phyloP scores from a whole-genome alignment of 768 basidiomycete genomes.

The Leccinellum rugosiceps region DNA sequence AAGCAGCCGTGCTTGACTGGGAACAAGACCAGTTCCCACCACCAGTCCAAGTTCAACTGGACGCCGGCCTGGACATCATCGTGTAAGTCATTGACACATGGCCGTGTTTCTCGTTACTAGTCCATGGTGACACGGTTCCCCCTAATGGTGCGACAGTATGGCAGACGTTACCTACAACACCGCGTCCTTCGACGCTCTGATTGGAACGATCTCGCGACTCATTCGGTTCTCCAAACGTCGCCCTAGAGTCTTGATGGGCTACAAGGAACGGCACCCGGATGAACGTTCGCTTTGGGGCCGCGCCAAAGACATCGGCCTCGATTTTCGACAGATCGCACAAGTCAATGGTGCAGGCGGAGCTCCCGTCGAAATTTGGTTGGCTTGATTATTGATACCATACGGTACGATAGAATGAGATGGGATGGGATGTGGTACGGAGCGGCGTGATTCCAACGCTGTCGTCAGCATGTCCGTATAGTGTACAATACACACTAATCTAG shows the following conservation, averaged over 20 bases:
- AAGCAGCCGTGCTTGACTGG: conserved; percentile 59
- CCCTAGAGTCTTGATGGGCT: conserved; percentile 66
- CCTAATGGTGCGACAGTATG: conserved; percentile 53
- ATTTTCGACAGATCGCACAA: conserved; percentile 53
- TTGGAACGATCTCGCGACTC: conserved; percentile 61
- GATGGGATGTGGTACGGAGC: background rate
- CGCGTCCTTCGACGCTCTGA: conserved; percentile 72
- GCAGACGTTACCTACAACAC: conserved; percentile 94
- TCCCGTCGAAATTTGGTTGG: conserved; percentile 73
- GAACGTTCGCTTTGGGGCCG: conserved; percentile 77
- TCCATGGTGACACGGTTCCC: background rate
- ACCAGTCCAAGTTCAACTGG: no score
- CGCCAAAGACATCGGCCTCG: conserved; percentile 48
- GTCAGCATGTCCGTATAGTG: conserved; percentile 9
- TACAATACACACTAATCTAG: conserved; percentile 3
- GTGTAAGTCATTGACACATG: conserved; percentile 28
- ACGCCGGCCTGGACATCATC: no score
- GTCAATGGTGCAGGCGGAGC: conserved; percentile 57
- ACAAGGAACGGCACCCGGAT: conserved; percentile 78
- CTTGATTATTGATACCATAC: conserved; percentile 16
- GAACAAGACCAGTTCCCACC: no score
- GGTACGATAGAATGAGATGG: background rate
- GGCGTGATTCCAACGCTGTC: no score
- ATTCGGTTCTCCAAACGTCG: conserved; percentile 32
- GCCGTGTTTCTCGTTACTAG: background rate